Conservation (phyloP, 169 alveolate species). For the Ichthyophthirius multifiliis region DNA sequence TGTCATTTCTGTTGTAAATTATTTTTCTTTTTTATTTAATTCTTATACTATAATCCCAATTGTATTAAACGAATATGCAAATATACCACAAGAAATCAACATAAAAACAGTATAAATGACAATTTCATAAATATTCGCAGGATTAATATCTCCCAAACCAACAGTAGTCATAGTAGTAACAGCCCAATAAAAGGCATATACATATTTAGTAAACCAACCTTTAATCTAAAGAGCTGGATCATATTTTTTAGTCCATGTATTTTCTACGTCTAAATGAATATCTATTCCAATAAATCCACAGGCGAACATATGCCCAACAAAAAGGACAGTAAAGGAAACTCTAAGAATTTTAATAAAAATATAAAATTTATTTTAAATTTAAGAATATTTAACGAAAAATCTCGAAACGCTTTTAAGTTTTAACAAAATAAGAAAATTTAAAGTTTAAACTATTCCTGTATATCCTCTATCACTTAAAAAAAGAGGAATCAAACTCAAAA, state of each 20-base stretch:
- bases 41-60: not conserved
- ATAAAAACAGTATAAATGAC: not conserved
- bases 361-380: not conserved
- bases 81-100: not conserved
- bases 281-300: not conserved
- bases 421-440: not conserved
- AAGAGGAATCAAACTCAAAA: not conserved
- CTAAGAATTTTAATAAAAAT: not conserved
- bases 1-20: not conserved
- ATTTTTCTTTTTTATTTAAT: not conserved
- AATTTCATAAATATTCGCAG: not conserved
- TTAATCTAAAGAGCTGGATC: not conserved
- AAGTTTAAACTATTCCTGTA: not conserved
- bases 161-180: constrained; percentile 37
- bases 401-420: not conserved
- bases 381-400: not conserved
- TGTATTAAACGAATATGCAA: not conserved
- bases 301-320: not conserved
- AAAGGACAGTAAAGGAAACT: not conserved
- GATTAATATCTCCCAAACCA: constrained; percentile 19
- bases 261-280: not conserved
- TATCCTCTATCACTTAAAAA: not conserved
- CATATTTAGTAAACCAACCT: constrained; percentile 5
- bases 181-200: constrained; percentile 13
- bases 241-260: not conserved